phyloP scores from a whole-genome alignment of 2,329 filamentous ascomycete genomes.

The Microcyclospora pomicola region DNA sequence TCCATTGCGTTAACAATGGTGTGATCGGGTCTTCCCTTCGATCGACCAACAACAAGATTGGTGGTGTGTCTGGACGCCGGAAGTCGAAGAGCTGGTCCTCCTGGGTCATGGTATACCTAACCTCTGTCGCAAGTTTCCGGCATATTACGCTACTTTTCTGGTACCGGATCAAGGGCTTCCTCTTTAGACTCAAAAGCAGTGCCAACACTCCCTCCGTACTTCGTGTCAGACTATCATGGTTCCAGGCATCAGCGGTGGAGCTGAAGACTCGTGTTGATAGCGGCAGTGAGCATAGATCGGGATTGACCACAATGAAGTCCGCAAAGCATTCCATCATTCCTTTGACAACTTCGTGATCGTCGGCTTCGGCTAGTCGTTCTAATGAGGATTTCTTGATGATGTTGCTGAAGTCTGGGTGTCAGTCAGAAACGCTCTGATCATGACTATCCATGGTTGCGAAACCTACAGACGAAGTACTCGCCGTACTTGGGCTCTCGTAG shows the following conservation, averaged over 20 bases:
- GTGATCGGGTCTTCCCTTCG: conserved; percentile 90
- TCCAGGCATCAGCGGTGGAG: conserved; percentile 64
- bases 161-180: conserved; percentile 89
- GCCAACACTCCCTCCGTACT: conserved; percentile 79
- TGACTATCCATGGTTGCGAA: not conserved
- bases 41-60: conserved; percentile 81
- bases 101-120: conserved; percentile 84
- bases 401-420: conserved; percentile 68
- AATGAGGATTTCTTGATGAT: conserved; percentile 92
- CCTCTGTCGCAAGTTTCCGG: conserved; percentile 85
- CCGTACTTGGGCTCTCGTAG: conserved; percentile 92
- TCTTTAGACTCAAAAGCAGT: conserved; percentile 77
- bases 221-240: conserved; percentile 72
- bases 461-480: conserved; percentile 73
- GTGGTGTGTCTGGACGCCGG: conserved; percentile 82
- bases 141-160: conserved; percentile 80
- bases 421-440: conserved; percentile 17
- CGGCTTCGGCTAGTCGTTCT: conserved; percentile 85
- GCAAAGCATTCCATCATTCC: conserved; percentile 91
- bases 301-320: conserved; percentile 89
- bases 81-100: conserved; percentile 97
- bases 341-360: conserved; percentile 94
- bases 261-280: conserved; percentile 19
- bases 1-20: conserved; percentile 91
- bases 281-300: conserved; percentile 48